Percentiles rank a stretch among this genome's conserved stretches.
phyloP scores from a whole-genome alignment of 192 early-diverging fungal species.

The Podila minutissima region DNA sequence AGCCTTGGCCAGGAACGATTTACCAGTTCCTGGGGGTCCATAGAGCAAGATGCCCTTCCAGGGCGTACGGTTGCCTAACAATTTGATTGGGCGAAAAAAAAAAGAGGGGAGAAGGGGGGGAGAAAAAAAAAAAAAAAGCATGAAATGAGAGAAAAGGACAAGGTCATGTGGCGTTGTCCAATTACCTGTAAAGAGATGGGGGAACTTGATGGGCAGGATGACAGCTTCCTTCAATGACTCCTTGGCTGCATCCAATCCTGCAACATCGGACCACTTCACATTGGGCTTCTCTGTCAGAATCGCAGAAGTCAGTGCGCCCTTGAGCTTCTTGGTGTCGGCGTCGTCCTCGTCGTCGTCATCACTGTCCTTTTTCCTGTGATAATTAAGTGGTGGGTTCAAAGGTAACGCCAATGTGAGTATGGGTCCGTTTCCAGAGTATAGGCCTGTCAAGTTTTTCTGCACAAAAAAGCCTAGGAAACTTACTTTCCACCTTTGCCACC shows the following conservation, averaged over 20 bases:
- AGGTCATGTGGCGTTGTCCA: not conserved
- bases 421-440: too few species aligned
- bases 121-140: not conserved
- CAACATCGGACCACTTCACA: slow-evolving; percentile 97
- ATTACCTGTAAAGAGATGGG: slow-evolving; percentile 90
- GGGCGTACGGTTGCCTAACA: slow-evolving; percentile 85
- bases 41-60: slow-evolving; percentile 98
- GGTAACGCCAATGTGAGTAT: not conserved
- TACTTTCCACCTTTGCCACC: slow-evolving; percentile 53
- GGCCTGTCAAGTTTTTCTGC: too few species aligned
- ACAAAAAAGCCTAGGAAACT: not conserved
- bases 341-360: slow-evolving; percentile 57
- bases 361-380: slow-evolving; percentile 57
- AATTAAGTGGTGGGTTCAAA: not conserved
- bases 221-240: slow-evolving; percentile 98
- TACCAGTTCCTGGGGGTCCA: slow-evolving; percentile 98
- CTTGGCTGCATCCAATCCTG: slow-evolving; percentile 95
- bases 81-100: not conserved
- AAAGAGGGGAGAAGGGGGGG: not conserved
- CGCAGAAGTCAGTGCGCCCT: slow-evolving; percentile 64
- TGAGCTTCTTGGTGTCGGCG: slow-evolving; percentile 59
- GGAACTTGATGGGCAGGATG: slow-evolving; percentile 97
- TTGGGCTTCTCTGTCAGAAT: slow-evolving; percentile 97
- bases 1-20: slow-evolving; percentile 96
- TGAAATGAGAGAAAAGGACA: not conserved